Conservation (phyloP, 1,139 yeast species). For the Debaryomycetaceae sp. region DNA sequence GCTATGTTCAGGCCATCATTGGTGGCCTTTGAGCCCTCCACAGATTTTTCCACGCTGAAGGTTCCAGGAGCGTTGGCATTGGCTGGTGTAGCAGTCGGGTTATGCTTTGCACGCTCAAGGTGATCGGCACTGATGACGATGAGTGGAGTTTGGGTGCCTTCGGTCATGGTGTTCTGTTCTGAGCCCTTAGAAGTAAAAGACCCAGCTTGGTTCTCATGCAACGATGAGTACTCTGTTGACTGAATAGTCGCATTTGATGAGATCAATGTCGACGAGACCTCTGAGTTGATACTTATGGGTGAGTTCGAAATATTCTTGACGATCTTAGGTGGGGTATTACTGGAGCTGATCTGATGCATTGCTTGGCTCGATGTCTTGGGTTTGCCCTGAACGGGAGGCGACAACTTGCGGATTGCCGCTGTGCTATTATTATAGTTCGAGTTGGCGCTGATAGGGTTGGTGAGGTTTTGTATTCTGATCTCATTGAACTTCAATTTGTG, state of each 20-base stretch:
- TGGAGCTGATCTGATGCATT: background rate
- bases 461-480: slow-evolving; percentile 3
- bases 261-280: slow-evolving; percentile 24
- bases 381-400: slow-evolving; percentile 5
- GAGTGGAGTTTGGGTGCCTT: slow-evolving; percentile 18
- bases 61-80: too few species aligned
- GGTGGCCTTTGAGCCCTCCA: too few species aligned
- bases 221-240: slow-evolving; percentile 32
- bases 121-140: slow-evolving; percentile 20
- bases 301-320: slow-evolving; percentile 19
- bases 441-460: background rate
- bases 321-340: slow-evolving; percentile 1
- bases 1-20: too few species aligned
- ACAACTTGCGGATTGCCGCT: slow-evolving; percentile 2
- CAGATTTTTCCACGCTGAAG: too few species aligned
- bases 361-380: background rate
- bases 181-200: slow-evolving; percentile 2
- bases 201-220: slow-evolving; percentile 9
- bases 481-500: slow-evolving; percentile 7
- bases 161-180: slow-evolving; percentile 5
- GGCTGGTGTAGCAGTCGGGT: too few species aligned
- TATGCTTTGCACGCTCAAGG: too few species aligned
- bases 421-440: background rate
- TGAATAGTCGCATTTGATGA: slow-evolving; percentile 28
- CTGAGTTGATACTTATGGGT: slow-evolving; percentile 27